Conservation (phyloP, 306 rosid genomes). For the Vigna unguiculata region DNA sequence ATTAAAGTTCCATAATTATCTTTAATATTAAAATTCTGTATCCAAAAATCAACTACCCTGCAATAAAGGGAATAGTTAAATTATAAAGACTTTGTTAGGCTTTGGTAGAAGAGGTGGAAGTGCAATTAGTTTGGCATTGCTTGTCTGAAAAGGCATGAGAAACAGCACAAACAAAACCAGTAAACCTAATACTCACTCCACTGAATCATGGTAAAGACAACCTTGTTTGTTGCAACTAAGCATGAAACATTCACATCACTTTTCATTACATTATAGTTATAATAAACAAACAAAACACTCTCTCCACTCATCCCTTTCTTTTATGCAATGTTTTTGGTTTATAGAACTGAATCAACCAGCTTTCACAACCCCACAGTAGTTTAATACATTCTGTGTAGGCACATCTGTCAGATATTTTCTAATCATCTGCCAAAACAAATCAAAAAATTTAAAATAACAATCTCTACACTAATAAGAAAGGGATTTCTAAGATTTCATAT, state of each 20-base stretch:
- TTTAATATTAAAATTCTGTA: too few relatives aligned
- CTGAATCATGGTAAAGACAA: constrained; percentile 36
- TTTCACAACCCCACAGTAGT: constrained; percentile 12
- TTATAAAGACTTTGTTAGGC: too few relatives aligned
- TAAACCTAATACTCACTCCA: constrained; percentile 51
- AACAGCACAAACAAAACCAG: constrained; percentile 17
- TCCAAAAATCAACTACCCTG: too few relatives aligned
- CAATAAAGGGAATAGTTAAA: too few relatives aligned
- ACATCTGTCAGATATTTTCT: background rate
- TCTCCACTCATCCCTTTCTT: background rate
- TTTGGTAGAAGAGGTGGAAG: too few relatives aligned
- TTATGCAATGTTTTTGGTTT: constrained; percentile 16
- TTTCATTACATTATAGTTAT: background rate
- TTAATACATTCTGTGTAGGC: background rate
- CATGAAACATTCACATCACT: constrained; percentile 36
- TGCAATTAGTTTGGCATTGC: background rate
- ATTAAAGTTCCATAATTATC: too few relatives aligned
- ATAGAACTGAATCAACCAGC: background rate
- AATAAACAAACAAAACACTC: constrained; percentile 6
- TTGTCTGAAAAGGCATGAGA: constrained; percentile 26
- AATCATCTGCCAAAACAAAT: constrained; percentile 14
- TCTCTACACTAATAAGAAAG: background rate
- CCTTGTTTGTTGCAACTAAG: constrained; percentile 49
- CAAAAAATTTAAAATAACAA: background rate
- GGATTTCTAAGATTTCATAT: background rate